Evolutionary conservation across 1,284 basidiomycete species (phyloP).

Genomic region (Puccinia triticina): DNA sequence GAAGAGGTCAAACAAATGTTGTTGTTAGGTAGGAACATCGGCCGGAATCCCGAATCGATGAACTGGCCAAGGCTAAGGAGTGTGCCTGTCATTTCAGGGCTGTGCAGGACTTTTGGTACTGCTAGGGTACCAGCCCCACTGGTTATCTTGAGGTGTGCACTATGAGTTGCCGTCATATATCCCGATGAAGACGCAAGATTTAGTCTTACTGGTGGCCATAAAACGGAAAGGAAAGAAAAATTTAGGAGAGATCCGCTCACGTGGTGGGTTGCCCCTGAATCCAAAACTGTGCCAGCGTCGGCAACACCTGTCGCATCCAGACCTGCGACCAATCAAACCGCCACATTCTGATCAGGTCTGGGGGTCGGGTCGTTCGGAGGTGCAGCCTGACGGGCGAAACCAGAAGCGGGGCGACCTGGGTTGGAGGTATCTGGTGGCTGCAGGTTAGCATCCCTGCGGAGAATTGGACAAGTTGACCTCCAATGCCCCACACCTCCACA

Average conservation of each 20-base stretch:
- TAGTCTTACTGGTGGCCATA: not conserved
- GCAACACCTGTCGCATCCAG: not conserved
- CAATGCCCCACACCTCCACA: not conserved
- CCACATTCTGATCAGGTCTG: not conserved
- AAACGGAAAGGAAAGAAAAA: not conserved
- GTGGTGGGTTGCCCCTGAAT: constrained; percentile 21
- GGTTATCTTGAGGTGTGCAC: not conserved
- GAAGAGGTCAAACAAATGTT: not conserved
- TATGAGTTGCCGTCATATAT: constrained; percentile 8
- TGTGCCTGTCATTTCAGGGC: constrained; percentile 17
- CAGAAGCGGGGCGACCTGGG: constrained; percentile 1
- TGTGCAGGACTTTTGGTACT: not conserved
- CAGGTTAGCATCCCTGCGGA: constrained; percentile 9
- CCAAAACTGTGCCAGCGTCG: constrained; percentile 7
- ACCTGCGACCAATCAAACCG: not conserved
- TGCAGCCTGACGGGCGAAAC: constrained; percentile 10
- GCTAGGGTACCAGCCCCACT: not conserved
- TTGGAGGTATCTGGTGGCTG: not conserved
- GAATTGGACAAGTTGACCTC: not conserved
- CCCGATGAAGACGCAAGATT: not conserved
- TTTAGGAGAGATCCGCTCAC: constrained; percentile 4
- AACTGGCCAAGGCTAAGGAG: constrained; percentile 24
- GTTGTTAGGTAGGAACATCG: not conserved
- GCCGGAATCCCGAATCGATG: constrained; percentile 4
- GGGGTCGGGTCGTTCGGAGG: not conserved